Evolutionary conservation across 306 rosid species (phyloP), one percentile per base, ranked within the genome.

Genomic region (Parietaria judaica): DNA sequence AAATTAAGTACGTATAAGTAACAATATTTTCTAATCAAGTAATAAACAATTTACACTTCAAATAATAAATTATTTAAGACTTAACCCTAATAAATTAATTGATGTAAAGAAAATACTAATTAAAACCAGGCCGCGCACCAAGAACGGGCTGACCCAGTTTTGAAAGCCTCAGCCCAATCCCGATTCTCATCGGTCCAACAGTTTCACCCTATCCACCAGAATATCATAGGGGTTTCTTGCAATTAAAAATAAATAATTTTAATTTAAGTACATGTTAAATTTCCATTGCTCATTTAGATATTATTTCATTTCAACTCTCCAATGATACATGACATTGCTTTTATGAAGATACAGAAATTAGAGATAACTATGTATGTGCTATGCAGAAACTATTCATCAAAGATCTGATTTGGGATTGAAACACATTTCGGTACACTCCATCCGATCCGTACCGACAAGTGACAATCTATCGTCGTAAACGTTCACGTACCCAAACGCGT

Each of bases 401-500:
- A 52, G 61, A 54, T 82, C 74, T 17, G 61, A 51, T 55, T 74
- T 55, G 48, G 71, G 77, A 71, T 63, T 54, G 79, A 86, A 92
- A 72, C 37, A 65, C 84, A 94, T 86, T 47, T 84, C 74, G 23
- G 66, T 71, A 77, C 87, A 79, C 0, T 4, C 53, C 94, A 88
- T 84, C 69, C 86, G 78, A 45, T 75, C 97, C 0, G 77, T 69
- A 38, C 97, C 97, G 76, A 73, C 9, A 61, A 88, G 95, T 5
- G 78, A 74, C 14, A 86, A 57, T 66, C 70, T 79, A 53, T 88
- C 94, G 54, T 74, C 69, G 63, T 86, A 94, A 37, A 78, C 94
- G 58, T 94, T 84, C 14, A 78, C 72, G 69, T 79, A 70, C 47
- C 97, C 99, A 51, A 73, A 94, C 5, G 95, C 78, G 57, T 88